Evolutionary conservation across 257 asterid species (phyloP).

Genomic region (Nicotiana undulata): DNA sequence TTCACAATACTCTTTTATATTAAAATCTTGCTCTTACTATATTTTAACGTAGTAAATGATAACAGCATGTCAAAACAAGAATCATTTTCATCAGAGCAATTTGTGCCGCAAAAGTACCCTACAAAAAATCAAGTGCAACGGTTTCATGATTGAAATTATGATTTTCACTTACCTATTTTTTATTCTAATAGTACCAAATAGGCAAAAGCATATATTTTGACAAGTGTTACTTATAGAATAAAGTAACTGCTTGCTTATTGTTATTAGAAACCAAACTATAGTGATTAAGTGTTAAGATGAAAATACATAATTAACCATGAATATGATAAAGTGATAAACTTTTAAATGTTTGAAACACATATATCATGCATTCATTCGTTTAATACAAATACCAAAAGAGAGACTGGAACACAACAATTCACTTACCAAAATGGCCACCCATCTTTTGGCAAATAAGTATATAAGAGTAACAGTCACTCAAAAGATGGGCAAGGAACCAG

Average conservation of each 20-base stretch:
- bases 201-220: background rate
- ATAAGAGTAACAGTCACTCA: background rate
- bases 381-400: background rate
- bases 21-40: background rate
- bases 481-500: background rate
- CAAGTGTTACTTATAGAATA: background rate
- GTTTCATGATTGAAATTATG: background rate
- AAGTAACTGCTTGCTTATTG: background rate
- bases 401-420: background rate
- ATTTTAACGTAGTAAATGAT: background rate
- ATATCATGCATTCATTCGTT: background rate
- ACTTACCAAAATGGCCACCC: background rate
- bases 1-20: background rate
- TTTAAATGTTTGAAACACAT: background rate
- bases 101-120: background rate
- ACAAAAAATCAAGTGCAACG: background rate
- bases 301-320: background rate
- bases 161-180: background rate
- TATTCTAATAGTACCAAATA: background rate
- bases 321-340: background rate
- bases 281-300: background rate
- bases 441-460: background rate
- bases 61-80: conserved; percentile 3
- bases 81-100: background rate
- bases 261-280: background rate